These are phyloP conservation scores for Naganishia cerealis DNA, from an alignment of 1,284 basidiomycete species.

Conservation along the genomic window DNA sequence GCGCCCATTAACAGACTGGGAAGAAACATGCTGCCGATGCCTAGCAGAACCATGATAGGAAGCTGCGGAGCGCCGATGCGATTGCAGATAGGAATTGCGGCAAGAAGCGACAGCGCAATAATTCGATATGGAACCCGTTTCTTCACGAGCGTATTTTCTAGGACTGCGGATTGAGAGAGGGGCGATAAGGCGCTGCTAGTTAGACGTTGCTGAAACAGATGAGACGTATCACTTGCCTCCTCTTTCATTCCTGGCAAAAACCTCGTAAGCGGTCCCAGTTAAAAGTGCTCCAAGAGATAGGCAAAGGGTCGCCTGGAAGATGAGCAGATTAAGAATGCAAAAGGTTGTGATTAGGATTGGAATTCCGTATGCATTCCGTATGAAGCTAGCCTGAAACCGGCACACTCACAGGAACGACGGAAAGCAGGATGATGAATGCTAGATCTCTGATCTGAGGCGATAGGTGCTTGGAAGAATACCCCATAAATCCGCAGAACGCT, in stretches of 20 bases:
- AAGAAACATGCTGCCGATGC: conserved; percentile 5
- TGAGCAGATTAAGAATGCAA: not conserved
- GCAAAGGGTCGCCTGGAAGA: not conserved
- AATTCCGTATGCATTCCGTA: not conserved
- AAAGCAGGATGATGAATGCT: not conserved
- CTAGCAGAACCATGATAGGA: conserved; percentile 1
- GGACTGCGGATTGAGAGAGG: not conserved
- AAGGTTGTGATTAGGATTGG: not conserved
- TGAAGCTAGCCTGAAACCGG: not conserved
- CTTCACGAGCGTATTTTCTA: not conserved
- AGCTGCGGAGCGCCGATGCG: not conserved
- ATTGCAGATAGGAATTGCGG: not conserved
- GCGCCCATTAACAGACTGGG: conserved; percentile 10
- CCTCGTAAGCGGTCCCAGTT: conserved; percentile 13
- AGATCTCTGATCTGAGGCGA: not conserved
- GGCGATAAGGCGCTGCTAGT: not conserved
- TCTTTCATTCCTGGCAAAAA: not conserved
- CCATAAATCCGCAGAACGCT: not conserved
- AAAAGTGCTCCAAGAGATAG: not conserved
- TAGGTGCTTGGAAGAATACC: not conserved
- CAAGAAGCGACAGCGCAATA: not conserved
- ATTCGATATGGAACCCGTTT: not conserved
- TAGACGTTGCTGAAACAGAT: not conserved
- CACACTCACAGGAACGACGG: conserved; percentile 4
- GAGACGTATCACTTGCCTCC: not conserved